A percentile compares a stretch with the other conserved stretches of the same genome.
phyloP scores from a whole-genome alignment of 208 protist species.

The Angomonas desouzai region DNA sequence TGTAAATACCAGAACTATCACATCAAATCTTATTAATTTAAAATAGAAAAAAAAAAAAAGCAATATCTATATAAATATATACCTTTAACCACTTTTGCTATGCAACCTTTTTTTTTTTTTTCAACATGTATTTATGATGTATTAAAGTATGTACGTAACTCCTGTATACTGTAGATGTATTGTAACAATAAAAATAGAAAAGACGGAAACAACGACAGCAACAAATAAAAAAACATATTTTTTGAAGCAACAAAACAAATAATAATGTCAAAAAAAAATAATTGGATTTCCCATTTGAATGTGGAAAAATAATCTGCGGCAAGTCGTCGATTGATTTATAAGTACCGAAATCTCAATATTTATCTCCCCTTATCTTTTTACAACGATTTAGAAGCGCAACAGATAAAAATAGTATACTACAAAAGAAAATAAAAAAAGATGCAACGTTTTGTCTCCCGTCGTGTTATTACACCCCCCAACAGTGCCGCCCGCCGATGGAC shows the following conservation, averaged over 20 bases:
- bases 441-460: too few relatives aligned
- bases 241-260: background rate
- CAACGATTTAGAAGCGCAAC: too few relatives aligned
- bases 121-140: background rate
- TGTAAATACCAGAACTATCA: slow-evolving; percentile 3
- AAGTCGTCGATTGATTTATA: too few relatives aligned
- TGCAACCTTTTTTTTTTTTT: slow-evolving; percentile 3
- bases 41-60: background rate
- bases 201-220: background rate
- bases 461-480: too few relatives aligned
- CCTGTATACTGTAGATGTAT: background rate
- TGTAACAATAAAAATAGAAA: background rate
- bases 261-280: background rate
- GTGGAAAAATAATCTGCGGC: too few relatives aligned
- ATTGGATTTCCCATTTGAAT: background rate
- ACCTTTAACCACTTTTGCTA: background rate
- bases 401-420: too few relatives aligned
- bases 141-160: background rate
- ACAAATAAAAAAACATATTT: too few relatives aligned
- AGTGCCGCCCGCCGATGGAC: background rate
- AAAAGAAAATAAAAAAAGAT: too few relatives aligned
- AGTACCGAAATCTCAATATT: too few relatives aligned
- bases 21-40: background rate
- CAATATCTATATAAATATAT: background rate
- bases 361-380: too few relatives aligned